phyloP scores from a whole-genome alignment of 2,329 filamentous ascomycete genomes.

The Penicillium sp. region DNA sequence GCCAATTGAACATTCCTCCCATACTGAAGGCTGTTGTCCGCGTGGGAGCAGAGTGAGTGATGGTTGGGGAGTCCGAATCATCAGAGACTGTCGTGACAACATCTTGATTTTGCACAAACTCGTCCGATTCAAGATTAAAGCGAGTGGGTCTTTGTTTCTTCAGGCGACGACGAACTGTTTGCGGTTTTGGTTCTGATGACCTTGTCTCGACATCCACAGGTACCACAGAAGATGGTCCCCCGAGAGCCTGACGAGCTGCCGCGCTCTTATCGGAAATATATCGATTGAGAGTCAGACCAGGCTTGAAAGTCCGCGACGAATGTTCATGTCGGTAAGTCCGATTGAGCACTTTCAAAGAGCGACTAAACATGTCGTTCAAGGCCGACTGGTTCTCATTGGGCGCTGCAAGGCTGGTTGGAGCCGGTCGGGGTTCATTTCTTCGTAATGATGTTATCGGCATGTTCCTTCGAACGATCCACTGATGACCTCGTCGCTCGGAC shows the following conservation, averaged over 20 bases:
- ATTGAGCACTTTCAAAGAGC: slow-evolving; percentile 36
- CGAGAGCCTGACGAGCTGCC: neutral
- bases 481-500: slow-evolving; percentile 25
- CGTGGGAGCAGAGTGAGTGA: neutral
- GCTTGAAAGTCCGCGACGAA: slow-evolving; percentile 16
- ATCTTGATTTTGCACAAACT: slow-evolving; percentile 44
- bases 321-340: slow-evolving; percentile 29
- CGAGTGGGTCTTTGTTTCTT: slow-evolving; percentile 47
- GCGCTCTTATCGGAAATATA: slow-evolving; percentile 32
- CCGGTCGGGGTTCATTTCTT: slow-evolving; percentile 38
- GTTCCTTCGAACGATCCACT: slow-evolving; percentile 39
- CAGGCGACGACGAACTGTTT: slow-evolving; percentile 22
- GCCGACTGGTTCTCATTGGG: slow-evolving; percentile 11
- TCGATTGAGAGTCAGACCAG: slow-evolving; percentile 38
- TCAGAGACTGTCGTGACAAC: slow-evolving; percentile 31
- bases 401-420: slow-evolving; percentile 32
- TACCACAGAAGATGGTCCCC: neutral
- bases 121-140: slow-evolving; percentile 48
- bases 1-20: slow-evolving; percentile 51
- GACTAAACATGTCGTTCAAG: slow-evolving; percentile 31
- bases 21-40: slow-evolving; percentile 25
- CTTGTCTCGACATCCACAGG: neutral
- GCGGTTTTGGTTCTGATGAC: slow-evolving; percentile 1
- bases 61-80: slow-evolving; percentile 10
- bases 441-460: slow-evolving; percentile 40